Conservation (phyloP, 768 basidiomycete genomes). For the Cyathus striatus region DNA sequence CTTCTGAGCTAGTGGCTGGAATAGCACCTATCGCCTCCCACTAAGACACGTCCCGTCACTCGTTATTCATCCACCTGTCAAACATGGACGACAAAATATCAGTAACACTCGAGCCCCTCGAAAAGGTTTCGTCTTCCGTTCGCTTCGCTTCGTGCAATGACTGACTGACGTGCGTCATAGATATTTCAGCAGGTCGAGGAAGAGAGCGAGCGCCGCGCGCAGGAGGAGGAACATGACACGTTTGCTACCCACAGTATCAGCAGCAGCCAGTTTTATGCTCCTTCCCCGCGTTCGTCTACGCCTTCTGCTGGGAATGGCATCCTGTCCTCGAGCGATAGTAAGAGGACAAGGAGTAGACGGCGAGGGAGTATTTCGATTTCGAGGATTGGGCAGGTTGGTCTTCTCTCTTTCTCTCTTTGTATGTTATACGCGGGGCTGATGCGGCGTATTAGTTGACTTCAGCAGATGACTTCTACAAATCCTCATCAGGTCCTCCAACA, state of each 20-base stretch:
- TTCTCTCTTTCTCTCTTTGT: conserved; percentile 1
- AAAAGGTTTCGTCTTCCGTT: conserved; percentile 16
- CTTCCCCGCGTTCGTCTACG: no score
- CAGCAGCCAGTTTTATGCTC: no score
- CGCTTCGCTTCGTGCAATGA: background rate
- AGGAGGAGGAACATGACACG: conserved; percentile 19
- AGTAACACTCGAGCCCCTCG: conserved; percentile 23
- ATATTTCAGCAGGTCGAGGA: conserved; percentile 56
- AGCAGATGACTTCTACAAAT: conserved; percentile 14
- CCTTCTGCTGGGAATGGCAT: no score
- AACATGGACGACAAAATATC: conserved; percentile 12
- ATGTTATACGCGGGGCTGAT: background rate
- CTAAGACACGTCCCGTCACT: no score
- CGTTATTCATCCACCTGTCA: no score
- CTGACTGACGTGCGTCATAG: conserved; percentile 22
- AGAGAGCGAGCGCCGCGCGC: conserved; percentile 47
- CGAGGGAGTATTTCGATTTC: conserved; percentile 54
- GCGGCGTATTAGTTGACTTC: no score
- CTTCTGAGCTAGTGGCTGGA: no score
- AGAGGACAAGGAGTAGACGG: conserved; percentile 29
- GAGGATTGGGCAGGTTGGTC: conserved; percentile 53
- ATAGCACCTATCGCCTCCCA: no score
- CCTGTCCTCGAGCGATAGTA: no score
- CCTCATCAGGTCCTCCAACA: conserved; percentile 20
- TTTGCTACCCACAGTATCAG: conserved; percentile 9